These are phyloP conservation scores for Triangularia setosa DNA, from an alignment of 2,329 filamentous ascomycete genomes.

Conservation along the genomic window DNA sequence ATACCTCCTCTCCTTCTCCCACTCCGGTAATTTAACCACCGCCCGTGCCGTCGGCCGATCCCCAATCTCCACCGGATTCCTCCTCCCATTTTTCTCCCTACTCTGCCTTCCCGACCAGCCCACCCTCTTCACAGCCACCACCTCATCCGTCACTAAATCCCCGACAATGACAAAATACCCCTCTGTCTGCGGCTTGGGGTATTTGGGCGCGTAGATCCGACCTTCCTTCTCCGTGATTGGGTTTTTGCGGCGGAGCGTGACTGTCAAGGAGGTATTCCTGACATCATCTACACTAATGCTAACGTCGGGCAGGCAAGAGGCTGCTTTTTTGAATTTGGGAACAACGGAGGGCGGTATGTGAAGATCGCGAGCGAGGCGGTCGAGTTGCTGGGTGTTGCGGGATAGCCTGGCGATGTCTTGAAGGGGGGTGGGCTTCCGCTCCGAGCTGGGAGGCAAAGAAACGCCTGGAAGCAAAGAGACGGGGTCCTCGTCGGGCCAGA, in stretches of 20 bases:
- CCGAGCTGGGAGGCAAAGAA: constrained; percentile 34
- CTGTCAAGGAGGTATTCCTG: constrained; percentile 59
- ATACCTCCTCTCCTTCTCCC: constrained; percentile 51
- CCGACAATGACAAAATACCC: constrained; percentile 85
- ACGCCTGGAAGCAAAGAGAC: constrained; percentile 77
- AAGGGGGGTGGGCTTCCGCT: constrained; percentile 41
- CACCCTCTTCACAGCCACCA: constrained; percentile 81
- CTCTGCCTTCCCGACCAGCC: constrained; percentile 56
- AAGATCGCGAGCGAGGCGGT: constrained; percentile 48
- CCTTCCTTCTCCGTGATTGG: constrained; percentile 60
- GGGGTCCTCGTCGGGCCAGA: constrained; percentile 82
- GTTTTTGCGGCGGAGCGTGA: constrained; percentile 66
- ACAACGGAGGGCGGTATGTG: constrained; percentile 44
- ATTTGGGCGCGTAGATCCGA: constrained; percentile 79
- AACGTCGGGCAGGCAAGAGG: constrained; percentile 66
- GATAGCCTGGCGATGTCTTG: constrained; percentile 39
- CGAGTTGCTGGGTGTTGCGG: constrained; percentile 32
- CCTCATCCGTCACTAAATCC: constrained; percentile 63
- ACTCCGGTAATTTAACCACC: constrained; percentile 57
- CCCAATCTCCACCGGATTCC: constrained; percentile 35
- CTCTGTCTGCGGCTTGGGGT: constrained; percentile 92
- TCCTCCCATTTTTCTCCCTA: constrained; percentile 17
- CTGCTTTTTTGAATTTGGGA: constrained; percentile 53
- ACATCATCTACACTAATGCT: constrained; percentile 57
- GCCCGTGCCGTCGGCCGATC: constrained; percentile 51